A percentile compares a stretch with the other conserved stretches of the same genome.
phyloP scores from a whole-genome alignment of 1,284 basidiomycete species.

The Cutaneotrichosporon sp. region DNA sequence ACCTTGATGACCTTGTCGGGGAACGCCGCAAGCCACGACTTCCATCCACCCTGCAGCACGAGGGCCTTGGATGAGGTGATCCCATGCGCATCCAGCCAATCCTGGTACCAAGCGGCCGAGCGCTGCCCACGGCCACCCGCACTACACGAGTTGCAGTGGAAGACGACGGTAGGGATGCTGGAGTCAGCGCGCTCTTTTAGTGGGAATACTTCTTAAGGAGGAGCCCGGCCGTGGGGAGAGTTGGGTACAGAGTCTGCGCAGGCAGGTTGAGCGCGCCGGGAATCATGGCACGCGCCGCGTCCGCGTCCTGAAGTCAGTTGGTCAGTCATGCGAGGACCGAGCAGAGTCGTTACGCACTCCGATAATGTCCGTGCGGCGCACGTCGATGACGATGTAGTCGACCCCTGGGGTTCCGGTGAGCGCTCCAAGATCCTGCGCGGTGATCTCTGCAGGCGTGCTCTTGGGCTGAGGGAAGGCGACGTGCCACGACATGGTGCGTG shows the following conservation, averaged over 20 bases:
- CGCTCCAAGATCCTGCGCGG: conserved; percentile 26
- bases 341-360: neutral
- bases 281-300: conserved; percentile 24
- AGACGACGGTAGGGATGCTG: conserved; percentile 38
- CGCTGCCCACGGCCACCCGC: conserved; percentile 42
- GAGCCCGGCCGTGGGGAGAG: conserved; percentile 25
- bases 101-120: conserved; percentile 47
- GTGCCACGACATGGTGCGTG: conserved; percentile 23
- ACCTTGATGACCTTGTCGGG: conserved; percentile 22
- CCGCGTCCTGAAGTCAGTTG: conserved; percentile 23
- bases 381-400: conserved; percentile 39
- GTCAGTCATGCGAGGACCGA: neutral
- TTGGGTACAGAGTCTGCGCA: conserved; percentile 40
- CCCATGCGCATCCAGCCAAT: conserved; percentile 32
- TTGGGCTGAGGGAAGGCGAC: conserved; percentile 27
- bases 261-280: conserved; percentile 42
- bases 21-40: conserved; percentile 26
- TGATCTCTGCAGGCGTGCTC: conserved; percentile 20
- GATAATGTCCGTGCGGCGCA: conserved; percentile 34
- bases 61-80: conserved; percentile 22
- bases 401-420: conserved; percentile 13
- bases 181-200: neutral
- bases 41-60: conserved; percentile 46
- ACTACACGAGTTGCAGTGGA: conserved; percentile 44
- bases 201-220: conserved; percentile 27